Percentiles rank a stretch among this genome's conserved stretches.
Evolutionary conservation across 75 land plant species (phyloP).

Genomic region (Selaginella tamariscina): DNA sequence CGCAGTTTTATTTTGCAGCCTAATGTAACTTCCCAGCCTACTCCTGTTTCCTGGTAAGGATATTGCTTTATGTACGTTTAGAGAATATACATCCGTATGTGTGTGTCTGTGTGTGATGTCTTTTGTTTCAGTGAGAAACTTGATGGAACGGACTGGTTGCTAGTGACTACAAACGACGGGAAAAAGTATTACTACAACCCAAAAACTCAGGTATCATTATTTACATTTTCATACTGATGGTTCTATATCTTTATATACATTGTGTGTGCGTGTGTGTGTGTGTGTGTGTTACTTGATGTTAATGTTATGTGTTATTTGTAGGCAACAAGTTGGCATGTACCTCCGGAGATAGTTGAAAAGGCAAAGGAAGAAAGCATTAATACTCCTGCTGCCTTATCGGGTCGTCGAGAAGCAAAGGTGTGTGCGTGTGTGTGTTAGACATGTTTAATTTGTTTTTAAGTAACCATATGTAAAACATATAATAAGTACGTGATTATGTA

Average conservation of each 20-base stretch:
- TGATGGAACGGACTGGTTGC: slow-evolving; percentile 70
- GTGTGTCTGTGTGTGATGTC: too few relatives aligned
- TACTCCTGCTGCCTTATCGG: slow-evolving; percentile 55
- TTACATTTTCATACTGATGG: not conserved
- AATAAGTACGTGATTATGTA: too few relatives aligned
- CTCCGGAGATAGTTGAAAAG: slow-evolving; percentile 61
- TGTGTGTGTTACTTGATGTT: slow-evolving; percentile 1
- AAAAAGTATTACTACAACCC: slow-evolving; percentile 89
- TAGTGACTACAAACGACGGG: slow-evolving; percentile 82
- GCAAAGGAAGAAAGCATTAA: slow-evolving; percentile 41
- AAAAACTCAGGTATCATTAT: slow-evolving; percentile 50
- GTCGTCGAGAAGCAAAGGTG: slow-evolving; percentile 61
- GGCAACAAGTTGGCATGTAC: slow-evolving; percentile 95
- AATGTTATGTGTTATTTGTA: slow-evolving; percentile 16
- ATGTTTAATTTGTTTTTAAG: too few relatives aligned
- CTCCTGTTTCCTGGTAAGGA: slow-evolving; percentile 79
- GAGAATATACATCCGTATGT: too few relatives aligned
- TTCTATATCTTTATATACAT: not conserved
- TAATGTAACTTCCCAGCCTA: slow-evolving; percentile 50
- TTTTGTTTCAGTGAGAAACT: slow-evolving; percentile 48
- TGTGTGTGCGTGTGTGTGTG: not conserved
- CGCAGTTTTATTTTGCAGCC: slow-evolving; percentile 34
- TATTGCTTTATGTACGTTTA: not conserved
- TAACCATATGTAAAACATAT: too few relatives aligned
- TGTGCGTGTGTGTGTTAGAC: too few relatives aligned